These are phyloP conservation scores for Komagataella kurtzmanii DNA, from an alignment of 805 yeast species.

Conservation along the genomic window DNA sequence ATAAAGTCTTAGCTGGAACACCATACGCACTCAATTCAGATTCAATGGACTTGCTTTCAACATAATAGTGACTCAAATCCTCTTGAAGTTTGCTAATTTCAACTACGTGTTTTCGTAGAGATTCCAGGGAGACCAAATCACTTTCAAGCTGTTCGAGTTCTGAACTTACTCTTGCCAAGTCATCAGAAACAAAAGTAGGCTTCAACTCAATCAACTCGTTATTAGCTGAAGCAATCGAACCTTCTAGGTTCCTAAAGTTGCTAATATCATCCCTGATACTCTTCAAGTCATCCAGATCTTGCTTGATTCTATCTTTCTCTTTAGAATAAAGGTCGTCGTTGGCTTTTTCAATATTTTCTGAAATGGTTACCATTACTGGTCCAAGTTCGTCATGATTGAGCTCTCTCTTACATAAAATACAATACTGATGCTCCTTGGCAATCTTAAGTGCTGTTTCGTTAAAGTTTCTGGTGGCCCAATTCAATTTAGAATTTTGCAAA, in stretches of 20 bases:
- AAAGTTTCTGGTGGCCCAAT: constrained; percentile 55
- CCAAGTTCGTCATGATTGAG: constrained; percentile 28
- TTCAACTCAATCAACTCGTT: neutral
- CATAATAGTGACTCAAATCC: constrained; percentile 18
- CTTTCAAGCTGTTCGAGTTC: neutral
- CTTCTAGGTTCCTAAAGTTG: constrained; percentile 4
- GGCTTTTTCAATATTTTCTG: constrained; percentile 10
- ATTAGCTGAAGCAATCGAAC: neutral
- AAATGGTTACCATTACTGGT: constrained; percentile 10
- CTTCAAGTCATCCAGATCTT: constrained; percentile 13
- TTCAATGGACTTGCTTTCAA: constrained; percentile 15
- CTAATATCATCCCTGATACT: constrained; percentile 15
- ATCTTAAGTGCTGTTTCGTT: constrained; percentile 54
- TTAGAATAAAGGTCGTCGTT: constrained; percentile 8
- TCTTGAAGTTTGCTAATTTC: constrained; percentile 21
- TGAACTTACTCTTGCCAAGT: neutral
- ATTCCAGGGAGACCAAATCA: neutral
- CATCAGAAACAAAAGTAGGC: neutral
- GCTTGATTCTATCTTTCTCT: constrained; percentile 14
- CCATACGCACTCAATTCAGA: constrained; percentile 19
- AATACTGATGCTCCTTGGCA: constrained; percentile 44
- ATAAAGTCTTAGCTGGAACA: constrained; percentile 20
- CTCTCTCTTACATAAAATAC: constrained; percentile 60
- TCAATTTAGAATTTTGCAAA: constrained; percentile 52
- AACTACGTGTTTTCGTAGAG: constrained; percentile 11